A percentile compares a stretch with the other conserved stretches of the same genome.
These are phyloP conservation scores for Testicularia cyperi DNA, from an alignment of 1,284 basidiomycete species.

Conservation along the genomic window DNA sequence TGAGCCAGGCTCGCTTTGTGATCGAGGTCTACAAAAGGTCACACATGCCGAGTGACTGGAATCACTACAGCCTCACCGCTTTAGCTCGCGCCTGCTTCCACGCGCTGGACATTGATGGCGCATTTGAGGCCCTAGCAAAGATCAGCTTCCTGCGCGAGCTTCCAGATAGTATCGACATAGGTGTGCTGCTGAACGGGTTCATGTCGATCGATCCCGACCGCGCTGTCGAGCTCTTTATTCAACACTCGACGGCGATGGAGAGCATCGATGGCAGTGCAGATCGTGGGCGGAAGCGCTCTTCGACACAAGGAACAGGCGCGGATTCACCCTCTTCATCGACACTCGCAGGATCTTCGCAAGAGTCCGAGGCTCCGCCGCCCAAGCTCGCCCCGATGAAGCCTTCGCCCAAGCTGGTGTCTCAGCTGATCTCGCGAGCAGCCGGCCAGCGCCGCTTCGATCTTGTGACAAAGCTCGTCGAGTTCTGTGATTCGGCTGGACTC, in stretches of 20 bases:
- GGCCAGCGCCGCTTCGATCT: slow-evolving; percentile 14
- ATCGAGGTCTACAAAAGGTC: slow-evolving; percentile 17
- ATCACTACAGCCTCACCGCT: slow-evolving; percentile 25
- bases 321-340: no score
- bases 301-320: background rate
- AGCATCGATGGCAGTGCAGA: background rate
- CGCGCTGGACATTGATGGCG: slow-evolving; percentile 15
- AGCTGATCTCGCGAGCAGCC: slow-evolving; percentile 13
- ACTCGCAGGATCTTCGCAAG: no score
- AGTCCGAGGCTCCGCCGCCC: no score
- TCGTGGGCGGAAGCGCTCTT: no score
- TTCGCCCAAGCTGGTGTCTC: slow-evolving; percentile 6
- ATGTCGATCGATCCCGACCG: slow-evolving; percentile 21
- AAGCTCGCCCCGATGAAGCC: slow-evolving; percentile 29
- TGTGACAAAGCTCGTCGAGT: slow-evolving; percentile 9
- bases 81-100: slow-evolving; percentile 21
- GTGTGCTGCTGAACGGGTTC: slow-evolving; percentile 22
- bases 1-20: slow-evolving; percentile 18
- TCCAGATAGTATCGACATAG: slow-evolving; percentile 24
- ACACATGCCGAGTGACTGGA: slow-evolving; percentile 18
- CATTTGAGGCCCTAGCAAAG: slow-evolving; percentile 26
- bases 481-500: slow-evolving; percentile 11
- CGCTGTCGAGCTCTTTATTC: slow-evolving; percentile 22
- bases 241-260: slow-evolving; percentile 10
- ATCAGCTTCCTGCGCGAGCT: slow-evolving; percentile 14